Percentiles rank a stretch among this genome's conserved stretches.
These are phyloP conservation scores for Albophoma yamanashiensis DNA, from an alignment of 2,329 filamentous ascomycete genomes.

Conservation along the genomic window DNA sequence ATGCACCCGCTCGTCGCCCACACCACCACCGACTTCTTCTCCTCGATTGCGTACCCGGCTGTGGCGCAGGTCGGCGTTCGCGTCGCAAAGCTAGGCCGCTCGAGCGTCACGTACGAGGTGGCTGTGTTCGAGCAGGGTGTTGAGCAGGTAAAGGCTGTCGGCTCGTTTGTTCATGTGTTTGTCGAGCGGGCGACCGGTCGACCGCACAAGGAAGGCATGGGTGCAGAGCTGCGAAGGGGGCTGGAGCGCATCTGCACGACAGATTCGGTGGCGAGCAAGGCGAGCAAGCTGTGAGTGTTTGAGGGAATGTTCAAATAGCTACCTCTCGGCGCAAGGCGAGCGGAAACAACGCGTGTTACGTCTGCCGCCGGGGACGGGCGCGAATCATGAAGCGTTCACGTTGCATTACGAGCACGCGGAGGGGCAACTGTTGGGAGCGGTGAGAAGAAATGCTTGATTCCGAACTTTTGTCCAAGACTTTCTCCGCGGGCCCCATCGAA, in stretches of 20 bases:
- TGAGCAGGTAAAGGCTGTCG: conserved; percentile 69
- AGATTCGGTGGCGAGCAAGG: background rate
- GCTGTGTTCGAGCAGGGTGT: conserved; percentile 71
- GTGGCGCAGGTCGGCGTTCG: conserved; percentile 72
- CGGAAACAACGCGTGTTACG: no score
- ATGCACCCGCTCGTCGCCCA: conserved; percentile 80
- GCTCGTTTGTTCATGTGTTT: conserved; percentile 81
- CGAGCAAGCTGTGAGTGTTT: conserved; percentile 1
- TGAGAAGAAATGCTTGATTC: no score
- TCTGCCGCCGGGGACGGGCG: background rate
- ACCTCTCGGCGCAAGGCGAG: background rate
- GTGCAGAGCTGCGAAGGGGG: conserved; percentile 42
- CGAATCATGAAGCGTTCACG: background rate
- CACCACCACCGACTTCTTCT: conserved; percentile 77
- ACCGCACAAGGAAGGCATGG: conserved; percentile 58
- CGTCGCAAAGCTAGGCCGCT: conserved; percentile 74
- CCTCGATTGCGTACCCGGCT: conserved; percentile 70
- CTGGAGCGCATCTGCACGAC: conserved; percentile 40
- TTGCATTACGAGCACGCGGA: background rate
- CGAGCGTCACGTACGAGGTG: conserved; percentile 84
- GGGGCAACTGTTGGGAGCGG: background rate
- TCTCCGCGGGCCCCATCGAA: background rate
- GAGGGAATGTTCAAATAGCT: background rate
- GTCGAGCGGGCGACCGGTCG: conserved; percentile 63
- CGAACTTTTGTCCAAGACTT: background rate